Evolutionary conservation across 768 basidiomycete species (phyloP).

Genomic region (Lactarius psammicola): DNA sequence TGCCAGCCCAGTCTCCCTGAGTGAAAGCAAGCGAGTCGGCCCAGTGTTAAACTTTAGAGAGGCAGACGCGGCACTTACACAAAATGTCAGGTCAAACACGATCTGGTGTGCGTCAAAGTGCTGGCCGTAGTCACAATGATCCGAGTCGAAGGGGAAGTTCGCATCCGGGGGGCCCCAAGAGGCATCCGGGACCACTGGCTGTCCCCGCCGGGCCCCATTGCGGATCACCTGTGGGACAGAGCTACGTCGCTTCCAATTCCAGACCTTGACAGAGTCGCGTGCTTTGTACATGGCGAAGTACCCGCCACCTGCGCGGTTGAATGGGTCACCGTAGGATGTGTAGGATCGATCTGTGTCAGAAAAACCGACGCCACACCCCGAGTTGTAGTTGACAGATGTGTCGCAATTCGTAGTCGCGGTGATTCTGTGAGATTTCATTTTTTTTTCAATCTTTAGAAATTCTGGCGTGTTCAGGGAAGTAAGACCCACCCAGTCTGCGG

Average conservation of each 20-base stretch:
- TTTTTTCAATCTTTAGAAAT: not conserved
- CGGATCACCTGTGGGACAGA: constrained; percentile 45
- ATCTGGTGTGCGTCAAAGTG: constrained; percentile 55
- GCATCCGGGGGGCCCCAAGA: constrained; percentile 54
- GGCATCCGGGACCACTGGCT: constrained; percentile 16
- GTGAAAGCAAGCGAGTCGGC: not conserved
- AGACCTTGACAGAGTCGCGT: constrained; percentile 45
- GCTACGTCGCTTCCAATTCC: constrained; percentile 35
- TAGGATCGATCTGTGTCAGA: constrained; percentile 29
- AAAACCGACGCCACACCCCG: constrained; percentile 58
- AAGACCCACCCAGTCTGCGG: constrained; percentile 47
- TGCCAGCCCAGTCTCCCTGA: constrained; percentile 28
- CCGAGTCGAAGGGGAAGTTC: constrained; percentile 42
- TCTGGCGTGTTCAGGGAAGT: not conserved
- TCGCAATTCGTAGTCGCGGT: constrained; percentile 50
- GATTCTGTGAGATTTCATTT: constrained; percentile 38
- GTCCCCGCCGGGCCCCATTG: constrained; percentile 9
- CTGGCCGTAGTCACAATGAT: constrained; percentile 49
- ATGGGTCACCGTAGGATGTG: constrained; percentile 45
- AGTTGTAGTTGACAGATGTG: constrained; percentile 49
- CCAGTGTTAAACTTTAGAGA: not conserved
- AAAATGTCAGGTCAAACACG: constrained; percentile 62
- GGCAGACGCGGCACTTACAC: constrained; percentile 40
- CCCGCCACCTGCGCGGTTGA: constrained; percentile 57
- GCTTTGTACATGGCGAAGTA: constrained; percentile 55